A percentile compares a stretch with the other conserved stretches of the same genome.
These are phyloP conservation scores for Colletotrichum sp. DNA, from an alignment of 2,329 filamentous ascomycete genomes.

Conservation along the genomic window DNA sequence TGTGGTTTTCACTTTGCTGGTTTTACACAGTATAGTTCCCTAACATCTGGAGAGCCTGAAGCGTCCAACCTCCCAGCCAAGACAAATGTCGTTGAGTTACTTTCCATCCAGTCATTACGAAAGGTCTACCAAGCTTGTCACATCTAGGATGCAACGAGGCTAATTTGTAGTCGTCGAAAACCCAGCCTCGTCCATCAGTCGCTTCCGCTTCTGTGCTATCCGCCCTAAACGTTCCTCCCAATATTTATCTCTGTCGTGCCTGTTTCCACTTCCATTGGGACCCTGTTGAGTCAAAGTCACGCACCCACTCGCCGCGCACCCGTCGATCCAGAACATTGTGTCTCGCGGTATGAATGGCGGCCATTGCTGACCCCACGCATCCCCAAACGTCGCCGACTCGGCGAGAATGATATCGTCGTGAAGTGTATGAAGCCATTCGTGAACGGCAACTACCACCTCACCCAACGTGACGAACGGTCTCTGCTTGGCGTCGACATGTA, in stretches of 20 bases:
- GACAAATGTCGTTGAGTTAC: background rate
- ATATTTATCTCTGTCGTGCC: background rate
- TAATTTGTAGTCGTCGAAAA: background rate
- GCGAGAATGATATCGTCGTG: background rate
- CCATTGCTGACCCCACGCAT: background rate
- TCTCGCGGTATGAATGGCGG: background rate
- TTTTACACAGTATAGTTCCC: background rate
- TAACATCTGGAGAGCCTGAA: background rate
- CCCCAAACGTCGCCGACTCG: background rate
- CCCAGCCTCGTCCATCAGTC: background rate
- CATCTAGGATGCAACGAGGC: background rate
- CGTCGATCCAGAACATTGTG: background rate
- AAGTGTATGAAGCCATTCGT: background rate
- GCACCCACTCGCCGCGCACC: background rate
- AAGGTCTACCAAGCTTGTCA: background rate
- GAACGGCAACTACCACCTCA: background rate
- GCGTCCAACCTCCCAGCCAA: background rate
- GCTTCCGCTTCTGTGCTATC: background rate
- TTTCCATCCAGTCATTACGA: background rate
- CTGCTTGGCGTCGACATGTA: background rate
- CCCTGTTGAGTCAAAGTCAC: background rate
- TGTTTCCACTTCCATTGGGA: background rate
- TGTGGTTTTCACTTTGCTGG: background rate
- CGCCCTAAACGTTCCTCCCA: background rate
- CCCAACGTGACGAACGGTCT: background rate